Conservation (phyloP, 345 rosid species). For the Cardamine resedifolia region DNA sequence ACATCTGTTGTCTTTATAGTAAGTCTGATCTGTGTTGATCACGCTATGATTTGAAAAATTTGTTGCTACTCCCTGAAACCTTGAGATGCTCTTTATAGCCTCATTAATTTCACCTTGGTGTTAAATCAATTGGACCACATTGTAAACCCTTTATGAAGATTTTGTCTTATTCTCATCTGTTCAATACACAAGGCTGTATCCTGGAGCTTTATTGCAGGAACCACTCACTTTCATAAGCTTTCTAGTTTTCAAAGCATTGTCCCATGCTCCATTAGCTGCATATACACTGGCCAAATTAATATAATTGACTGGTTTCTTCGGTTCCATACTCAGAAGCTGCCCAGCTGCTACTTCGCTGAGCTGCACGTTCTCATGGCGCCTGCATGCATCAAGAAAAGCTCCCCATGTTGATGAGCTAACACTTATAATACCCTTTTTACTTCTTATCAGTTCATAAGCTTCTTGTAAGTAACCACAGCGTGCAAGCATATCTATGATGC, state of each 20-base stretch:
- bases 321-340: constrained; percentile 52
- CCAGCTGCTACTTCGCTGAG: constrained; percentile 55
- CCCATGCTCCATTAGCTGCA: constrained; percentile 58
- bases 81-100: constrained; percentile 7
- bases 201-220: constrained; percentile 50
- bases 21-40: neutral
- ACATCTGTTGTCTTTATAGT: constrained; percentile 12
- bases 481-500: constrained; percentile 68
- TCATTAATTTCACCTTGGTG: constrained; percentile 5
- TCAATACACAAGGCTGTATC: constrained; percentile 56
- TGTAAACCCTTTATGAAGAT: neutral
- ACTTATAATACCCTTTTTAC: constrained; percentile 38
- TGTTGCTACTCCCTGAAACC: constrained; percentile 20
- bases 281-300: constrained; percentile 59
- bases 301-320: constrained; percentile 53
- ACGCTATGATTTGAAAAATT: neutral
- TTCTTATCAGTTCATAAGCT: constrained; percentile 47
- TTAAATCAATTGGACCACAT: neutral
- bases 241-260: constrained; percentile 46
- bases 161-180: constrained; percentile 23
- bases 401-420: constrained; percentile 66
- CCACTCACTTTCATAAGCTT: constrained; percentile 50
- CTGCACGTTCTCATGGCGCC: constrained; percentile 43
- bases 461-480: constrained; percentile 61
- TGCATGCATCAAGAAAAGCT: constrained; percentile 63